phyloP scores from a whole-genome alignment of 1,284 basidiomycete species.

The Neolentinus lepideus region DNA sequence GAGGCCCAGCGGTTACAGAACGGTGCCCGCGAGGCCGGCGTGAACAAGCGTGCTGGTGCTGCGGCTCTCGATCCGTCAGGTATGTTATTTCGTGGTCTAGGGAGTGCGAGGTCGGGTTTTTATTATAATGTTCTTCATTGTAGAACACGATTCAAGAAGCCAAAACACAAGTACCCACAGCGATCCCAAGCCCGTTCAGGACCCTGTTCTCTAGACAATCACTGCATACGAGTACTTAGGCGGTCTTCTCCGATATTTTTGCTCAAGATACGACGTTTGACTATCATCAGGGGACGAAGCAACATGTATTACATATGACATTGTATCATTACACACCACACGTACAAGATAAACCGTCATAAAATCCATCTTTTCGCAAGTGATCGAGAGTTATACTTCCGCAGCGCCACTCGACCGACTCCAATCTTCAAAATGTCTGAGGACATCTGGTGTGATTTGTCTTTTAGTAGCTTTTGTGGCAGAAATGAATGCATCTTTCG shows the following conservation, averaged over 20 bases:
- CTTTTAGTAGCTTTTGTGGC: conserved; percentile 71
- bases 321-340: background rate
- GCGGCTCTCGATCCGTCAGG: conserved; percentile 9
- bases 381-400: background rate
- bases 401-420: conserved; percentile 26
- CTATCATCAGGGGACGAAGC: background rate
- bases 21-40: conserved; percentile 8
- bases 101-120: background rate
- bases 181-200: background rate
- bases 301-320: background rate
- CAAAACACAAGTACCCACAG: background rate
- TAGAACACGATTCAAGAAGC: background rate
- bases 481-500: conserved; percentile 66
- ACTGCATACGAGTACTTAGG: background rate
- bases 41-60: conserved; percentile 12
- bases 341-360: background rate
- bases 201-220: background rate
- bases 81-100: background rate
- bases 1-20: conserved; percentile 6
- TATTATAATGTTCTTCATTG: background rate
- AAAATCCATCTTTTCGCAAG: background rate
- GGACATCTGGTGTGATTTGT: conserved; percentile 83
- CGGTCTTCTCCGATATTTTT: background rate
- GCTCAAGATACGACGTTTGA: background rate
- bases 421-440: conserved; percentile 69